Evolutionary conservation across 75 land plant genomes (phyloP).

Genomic region (Picea glauca): DNA sequence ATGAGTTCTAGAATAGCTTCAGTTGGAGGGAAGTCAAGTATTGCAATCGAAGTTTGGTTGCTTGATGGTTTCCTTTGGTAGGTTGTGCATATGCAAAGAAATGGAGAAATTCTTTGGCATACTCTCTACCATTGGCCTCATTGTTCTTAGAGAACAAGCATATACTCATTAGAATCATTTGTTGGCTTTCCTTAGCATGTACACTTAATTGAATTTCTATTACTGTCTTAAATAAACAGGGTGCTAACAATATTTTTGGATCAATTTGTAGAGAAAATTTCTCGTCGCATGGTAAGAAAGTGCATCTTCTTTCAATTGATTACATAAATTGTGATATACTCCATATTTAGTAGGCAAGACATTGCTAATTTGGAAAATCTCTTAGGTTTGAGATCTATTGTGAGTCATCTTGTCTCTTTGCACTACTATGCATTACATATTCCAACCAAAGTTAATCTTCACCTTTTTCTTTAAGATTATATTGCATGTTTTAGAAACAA

Average conservation of each 20-base stretch:
- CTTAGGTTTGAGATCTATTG: background rate
- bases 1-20: too few relatives aligned
- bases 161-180: too few relatives aligned
- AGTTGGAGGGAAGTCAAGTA: too few relatives aligned
- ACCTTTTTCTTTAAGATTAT: background rate
- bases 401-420: background rate
- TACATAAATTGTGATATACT: slow-evolving; percentile 2
- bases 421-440: background rate
- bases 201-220: too few relatives aligned
- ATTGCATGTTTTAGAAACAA: background rate
- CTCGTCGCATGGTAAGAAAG: too few relatives aligned
- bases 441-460: background rate
- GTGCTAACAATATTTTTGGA: too few relatives aligned
- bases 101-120: too few relatives aligned
- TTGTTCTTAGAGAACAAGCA: too few relatives aligned
- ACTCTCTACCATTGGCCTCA: too few relatives aligned
- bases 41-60: too few relatives aligned
- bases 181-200: background rate
- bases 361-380: background rate
- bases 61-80: too few relatives aligned
- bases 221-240: slow-evolving; percentile 37
- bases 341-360: background rate
- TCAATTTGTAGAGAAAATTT: too few relatives aligned
- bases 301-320: background rate
- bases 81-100: slow-evolving; percentile 1